Conservation (phyloP, 495 filamentous ascomycete genomes). For the Neurospora sp. region DNA sequence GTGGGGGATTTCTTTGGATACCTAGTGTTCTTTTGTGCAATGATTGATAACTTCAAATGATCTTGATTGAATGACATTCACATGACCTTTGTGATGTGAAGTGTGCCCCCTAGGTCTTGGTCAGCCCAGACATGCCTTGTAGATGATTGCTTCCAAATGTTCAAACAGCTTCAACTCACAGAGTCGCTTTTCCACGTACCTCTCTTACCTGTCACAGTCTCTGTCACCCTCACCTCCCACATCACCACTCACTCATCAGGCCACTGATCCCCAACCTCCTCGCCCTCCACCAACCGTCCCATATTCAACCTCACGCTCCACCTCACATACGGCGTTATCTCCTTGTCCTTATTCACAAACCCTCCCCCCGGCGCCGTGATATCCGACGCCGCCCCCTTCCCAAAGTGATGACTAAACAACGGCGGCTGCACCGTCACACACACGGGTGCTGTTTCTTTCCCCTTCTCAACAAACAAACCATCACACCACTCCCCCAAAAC, state of each 20-base stretch:
- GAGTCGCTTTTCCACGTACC: not conserved
- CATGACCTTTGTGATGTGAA: not conserved
- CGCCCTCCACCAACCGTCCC: constrained; percentile 22
- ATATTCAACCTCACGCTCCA: constrained; percentile 35
- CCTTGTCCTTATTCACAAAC: constrained; percentile 27
- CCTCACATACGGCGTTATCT: constrained; percentile 36
- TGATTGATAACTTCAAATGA: not conserved
- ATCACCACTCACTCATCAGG: constrained; percentile 19
- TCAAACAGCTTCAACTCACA: not conserved
- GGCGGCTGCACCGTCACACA: constrained; percentile 39
- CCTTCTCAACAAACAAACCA: constrained; percentile 9
- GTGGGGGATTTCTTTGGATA: not conserved
- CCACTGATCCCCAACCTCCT: constrained; percentile 29
- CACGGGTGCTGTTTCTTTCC: constrained; percentile 6
- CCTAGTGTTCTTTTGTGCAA: not conserved
- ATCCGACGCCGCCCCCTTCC: constrained; percentile 27
- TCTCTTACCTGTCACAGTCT: not conserved
- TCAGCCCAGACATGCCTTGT: not conserved
- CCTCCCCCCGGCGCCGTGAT: constrained; percentile 36
- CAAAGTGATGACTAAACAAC: constrained; percentile 36
- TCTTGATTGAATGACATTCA: not conserved
- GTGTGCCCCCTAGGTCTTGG: not conserved
- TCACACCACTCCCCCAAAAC: constrained; percentile 39
- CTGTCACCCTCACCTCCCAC: not conserved
- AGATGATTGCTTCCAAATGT: not conserved